Evolutionary conservation across 345 rosid genomes (phyloP).

Genomic region (Theobroma cacao): DNA sequence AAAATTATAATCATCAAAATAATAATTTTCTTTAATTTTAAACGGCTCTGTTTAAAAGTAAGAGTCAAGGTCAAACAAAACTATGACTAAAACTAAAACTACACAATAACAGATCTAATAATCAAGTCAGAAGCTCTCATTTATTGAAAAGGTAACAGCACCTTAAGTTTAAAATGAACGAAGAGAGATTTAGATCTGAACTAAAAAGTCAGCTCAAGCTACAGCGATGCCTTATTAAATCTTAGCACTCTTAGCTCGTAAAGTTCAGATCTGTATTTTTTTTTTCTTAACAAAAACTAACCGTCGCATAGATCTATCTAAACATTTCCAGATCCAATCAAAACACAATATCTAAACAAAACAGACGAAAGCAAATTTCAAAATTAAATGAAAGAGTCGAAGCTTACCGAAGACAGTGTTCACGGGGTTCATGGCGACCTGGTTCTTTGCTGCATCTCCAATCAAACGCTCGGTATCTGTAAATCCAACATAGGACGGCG

Average conservation of each 20-base stretch:
- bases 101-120: not conserved
- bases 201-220: not conserved
- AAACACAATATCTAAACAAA: constrained; percentile 11
- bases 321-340: constrained; percentile 18
- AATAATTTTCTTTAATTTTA: no score
- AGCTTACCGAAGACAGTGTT: constrained; percentile 70
- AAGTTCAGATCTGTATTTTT: not conserved
- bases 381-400: not conserved
- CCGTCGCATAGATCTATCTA: not conserved
- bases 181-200: not conserved
- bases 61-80: not conserved
- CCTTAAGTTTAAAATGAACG: no score
- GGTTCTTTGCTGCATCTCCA: constrained; percentile 81
- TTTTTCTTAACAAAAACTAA: not conserved
- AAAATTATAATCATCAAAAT: no score
- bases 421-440: constrained; percentile 74
- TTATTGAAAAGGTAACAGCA: not conserved
- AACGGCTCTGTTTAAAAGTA: not conserved
- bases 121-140: not conserved
- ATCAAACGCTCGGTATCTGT: constrained; percentile 70
- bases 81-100: no score
- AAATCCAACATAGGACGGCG: constrained; percentile 67
- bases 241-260: not conserved
- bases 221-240: no score
- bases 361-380: not conserved